Base-by-base conservation (phyloP, 345 rosid species). In the Conringia planisiliqua region DNA sequence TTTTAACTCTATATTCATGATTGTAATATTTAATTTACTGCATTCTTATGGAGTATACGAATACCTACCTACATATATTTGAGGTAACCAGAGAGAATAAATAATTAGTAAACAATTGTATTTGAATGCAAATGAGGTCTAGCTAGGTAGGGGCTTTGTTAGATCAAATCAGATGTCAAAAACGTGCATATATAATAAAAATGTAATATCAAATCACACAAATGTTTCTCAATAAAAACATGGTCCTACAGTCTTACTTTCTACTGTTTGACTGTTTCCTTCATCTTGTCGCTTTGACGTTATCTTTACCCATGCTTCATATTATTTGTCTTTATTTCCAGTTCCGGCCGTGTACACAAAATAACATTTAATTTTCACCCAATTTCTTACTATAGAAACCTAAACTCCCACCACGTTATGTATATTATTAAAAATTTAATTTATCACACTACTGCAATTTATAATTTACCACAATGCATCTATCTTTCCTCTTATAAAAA, bases 151-250 rank as follows among this genome's bases (percentile, higher is more conserved):
- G 62, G 43, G 80, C 75, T 77, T 77, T 46, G 80, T 70, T 55
- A 69, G 55, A 77, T 77, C 80, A 77, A 70, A 77, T 77, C 80
- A 77, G 61, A 70, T 77, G 76, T 70, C 68, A 64, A 70, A 76
- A 72, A 77, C 29, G 59, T 56, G 75, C 71, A 70, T n/a, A n/a
- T n/a, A n/a, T 62, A 62, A 77, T 77, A 30, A 64, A 71, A 70
- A 46, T 77, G 76, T 77, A 64, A 71, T 47, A 77, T 77, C 80
- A 77, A 70, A 54, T 70, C 80, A 70, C 33, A 70, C 74, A 76
- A 69, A 77, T 70, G 80, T 63, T 70, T 77, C 67, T 56, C 66
- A 77, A 70, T 56, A 44, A 62, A 63, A 77, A 76, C 75, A 46
- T 76, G 70, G 80, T 55, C 80, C 75, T 75, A 75, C 73, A 4